These are phyloP conservation scores for Talaromyces sp. DNA, from an alignment of 2,329 filamentous ascomycete species.

Conservation along the genomic window DNA sequence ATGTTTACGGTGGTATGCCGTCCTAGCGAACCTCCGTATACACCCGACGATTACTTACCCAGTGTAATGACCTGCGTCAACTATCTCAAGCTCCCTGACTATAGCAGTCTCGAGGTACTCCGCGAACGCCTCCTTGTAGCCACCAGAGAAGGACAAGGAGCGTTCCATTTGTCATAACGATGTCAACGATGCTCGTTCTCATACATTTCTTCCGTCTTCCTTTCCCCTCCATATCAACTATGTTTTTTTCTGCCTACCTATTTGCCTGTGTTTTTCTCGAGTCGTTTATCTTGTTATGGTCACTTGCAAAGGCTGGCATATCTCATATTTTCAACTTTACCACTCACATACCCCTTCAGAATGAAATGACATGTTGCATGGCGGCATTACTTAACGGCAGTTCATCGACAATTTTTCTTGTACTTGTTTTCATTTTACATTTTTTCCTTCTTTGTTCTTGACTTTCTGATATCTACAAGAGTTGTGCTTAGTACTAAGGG, in stretches of 20 bases:
- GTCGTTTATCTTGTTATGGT: not conserved
- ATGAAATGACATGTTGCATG: constrained; percentile 18
- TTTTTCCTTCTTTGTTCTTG: too few relatives aligned
- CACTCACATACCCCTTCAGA: constrained; percentile 13
- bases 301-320: not conserved
- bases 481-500: not conserved
- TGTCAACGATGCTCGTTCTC: constrained; percentile 4
- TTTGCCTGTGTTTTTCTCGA: not conserved
- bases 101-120: constrained; percentile 73
- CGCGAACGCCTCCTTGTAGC: constrained; percentile 75
- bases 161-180: constrained; percentile 82
- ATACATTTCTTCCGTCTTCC: not conserved
- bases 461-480: not conserved
- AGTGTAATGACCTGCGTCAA: constrained; percentile 99
- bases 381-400: constrained; percentile 17
- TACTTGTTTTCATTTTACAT: not conserved
- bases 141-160: constrained; percentile 92
- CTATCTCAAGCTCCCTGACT: constrained; percentile 96
- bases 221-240: not conserved
- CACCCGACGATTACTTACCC: constrained; percentile 94
- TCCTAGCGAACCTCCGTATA: constrained; percentile 90
- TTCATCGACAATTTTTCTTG: constrained; percentile 9
- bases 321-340: not conserved
- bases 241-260: not conserved
- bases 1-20: constrained; percentile 99